Conservation (phyloP, 2,329 filamentous ascomycete genomes). For the Pyrenochaeta sp. region DNA sequence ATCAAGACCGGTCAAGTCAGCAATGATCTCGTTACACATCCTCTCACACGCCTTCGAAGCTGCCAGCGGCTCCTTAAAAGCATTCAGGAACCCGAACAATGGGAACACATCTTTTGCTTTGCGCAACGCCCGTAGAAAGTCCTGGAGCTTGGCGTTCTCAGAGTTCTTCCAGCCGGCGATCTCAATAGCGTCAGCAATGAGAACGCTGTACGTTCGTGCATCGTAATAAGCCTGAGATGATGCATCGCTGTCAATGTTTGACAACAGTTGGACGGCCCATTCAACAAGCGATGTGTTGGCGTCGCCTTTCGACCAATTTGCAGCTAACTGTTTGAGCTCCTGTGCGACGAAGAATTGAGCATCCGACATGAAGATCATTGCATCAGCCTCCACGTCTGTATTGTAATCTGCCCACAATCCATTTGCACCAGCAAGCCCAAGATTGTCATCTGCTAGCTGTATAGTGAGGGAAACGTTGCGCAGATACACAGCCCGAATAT, state of each 20-base stretch:
- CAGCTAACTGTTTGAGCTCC: constrained; percentile 47
- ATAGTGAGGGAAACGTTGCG: constrained; percentile 63
- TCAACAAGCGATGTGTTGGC: constrained; percentile 32
- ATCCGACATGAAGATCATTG: constrained; percentile 61
- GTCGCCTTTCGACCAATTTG: constrained; percentile 18
- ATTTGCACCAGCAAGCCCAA: constrained; percentile 65
- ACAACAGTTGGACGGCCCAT: constrained; percentile 35
- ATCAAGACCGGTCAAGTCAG: constrained; percentile 65
- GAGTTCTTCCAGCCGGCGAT: constrained; percentile 51
- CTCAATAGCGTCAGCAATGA: constrained; percentile 53
- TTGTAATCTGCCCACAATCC: constrained; percentile 60
- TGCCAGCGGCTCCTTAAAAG: constrained; percentile 59
- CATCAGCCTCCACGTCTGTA: constrained; percentile 61
- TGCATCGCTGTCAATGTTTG: constrained; percentile 24
- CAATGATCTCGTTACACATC: constrained; percentile 68
- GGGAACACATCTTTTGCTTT: constrained; percentile 54
- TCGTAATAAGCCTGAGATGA: constrained; percentile 52
- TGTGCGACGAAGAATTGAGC: constrained; percentile 58
- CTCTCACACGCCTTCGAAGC: constrained; percentile 58
- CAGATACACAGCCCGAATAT: constrained; percentile 46
- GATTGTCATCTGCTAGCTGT: constrained; percentile 67
- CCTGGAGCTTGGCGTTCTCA: constrained; percentile 47
- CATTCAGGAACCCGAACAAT: constrained; percentile 58
- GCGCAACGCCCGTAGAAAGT: constrained; percentile 42
- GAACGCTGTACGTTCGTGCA: constrained; percentile 49